Evolutionary conservation across 2,329 filamentous ascomycete species (phyloP).

Genomic region (Alternaria sp.): DNA sequence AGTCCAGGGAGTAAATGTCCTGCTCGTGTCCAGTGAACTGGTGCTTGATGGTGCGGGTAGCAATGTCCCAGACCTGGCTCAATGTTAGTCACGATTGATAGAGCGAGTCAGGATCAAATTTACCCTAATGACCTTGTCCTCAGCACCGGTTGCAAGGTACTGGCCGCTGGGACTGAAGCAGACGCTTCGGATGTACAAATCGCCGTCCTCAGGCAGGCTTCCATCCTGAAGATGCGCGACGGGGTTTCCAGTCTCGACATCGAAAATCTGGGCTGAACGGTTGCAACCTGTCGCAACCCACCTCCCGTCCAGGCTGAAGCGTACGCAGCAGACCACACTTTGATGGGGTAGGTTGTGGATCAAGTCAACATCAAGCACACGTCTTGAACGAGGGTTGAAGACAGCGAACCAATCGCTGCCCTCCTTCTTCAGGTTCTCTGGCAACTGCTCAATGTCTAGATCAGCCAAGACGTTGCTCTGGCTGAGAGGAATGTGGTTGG

Average conservation of each 20-base stretch:
- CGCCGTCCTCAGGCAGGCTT: constrained; percentile 82
- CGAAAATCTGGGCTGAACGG: constrained; percentile 98
- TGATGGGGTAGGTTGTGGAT: constrained; percentile 92
- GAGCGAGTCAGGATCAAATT: constrained; percentile 45
- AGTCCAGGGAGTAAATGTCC: constrained; percentile 97
- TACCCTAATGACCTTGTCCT: constrained; percentile 96
- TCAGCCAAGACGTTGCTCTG: constrained; percentile 76
- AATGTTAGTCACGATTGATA: constrained; percentile 10
- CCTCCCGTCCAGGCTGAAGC: constrained; percentile 94
- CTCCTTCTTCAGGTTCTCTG: constrained; percentile 85
- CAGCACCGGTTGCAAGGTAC: constrained; percentile 92
- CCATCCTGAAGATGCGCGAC: constrained; percentile 91
- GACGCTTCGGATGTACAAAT: constrained; percentile 95
- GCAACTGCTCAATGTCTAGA: constrained; percentile 83
- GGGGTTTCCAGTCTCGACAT: constrained; percentile 84
- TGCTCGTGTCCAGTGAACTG: constrained; percentile 97
- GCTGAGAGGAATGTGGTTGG: constrained; percentile 55
- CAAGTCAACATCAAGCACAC: constrained; percentile 89
- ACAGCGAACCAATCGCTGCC: constrained; percentile 94
- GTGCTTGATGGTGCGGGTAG: constrained; percentile 80
- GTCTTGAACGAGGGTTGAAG: constrained; percentile 91
- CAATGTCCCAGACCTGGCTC: constrained; percentile 89
- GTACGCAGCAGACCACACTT: constrained; percentile 96
- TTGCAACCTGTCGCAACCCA: constrained; percentile 98
- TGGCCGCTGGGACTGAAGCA: constrained; percentile 98